phyloP scores from a whole-genome alignment of 768 basidiomycete genomes.

The Pisolithus sp. region DNA sequence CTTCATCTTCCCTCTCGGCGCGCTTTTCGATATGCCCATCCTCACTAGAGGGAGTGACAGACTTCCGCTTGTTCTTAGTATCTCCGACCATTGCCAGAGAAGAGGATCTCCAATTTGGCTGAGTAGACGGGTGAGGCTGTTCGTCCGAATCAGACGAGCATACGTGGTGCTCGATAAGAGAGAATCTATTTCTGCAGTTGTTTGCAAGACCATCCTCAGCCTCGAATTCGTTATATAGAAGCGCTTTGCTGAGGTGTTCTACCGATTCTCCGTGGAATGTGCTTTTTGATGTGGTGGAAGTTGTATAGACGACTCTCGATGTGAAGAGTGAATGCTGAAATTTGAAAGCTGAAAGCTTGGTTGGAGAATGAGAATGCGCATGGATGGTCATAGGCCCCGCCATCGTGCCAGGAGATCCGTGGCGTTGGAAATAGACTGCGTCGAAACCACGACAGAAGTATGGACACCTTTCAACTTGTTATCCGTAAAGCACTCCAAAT shows the following conservation, averaged over 20 bases:
- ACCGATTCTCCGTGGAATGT: constrained; percentile 77
- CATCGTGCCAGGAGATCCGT: constrained; percentile 15
- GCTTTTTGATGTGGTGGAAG: constrained; percentile 61
- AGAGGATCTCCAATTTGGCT: constrained; percentile 9
- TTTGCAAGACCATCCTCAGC: constrained; percentile 51
- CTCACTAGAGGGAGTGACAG: constrained; percentile 35
- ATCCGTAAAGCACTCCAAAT: no score
- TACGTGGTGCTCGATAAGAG: constrained; percentile 66
- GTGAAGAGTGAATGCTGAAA: constrained; percentile 75
- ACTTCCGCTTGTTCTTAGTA: constrained; percentile 44
- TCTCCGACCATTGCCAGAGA: constrained; percentile 11
- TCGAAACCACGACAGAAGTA: no score
- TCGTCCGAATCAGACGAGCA: constrained; percentile 50
- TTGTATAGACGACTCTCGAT: constrained; percentile 67
- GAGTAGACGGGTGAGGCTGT: constrained; percentile 9
- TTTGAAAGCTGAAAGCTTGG: constrained; percentile 73
- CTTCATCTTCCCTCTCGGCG: constrained; percentile 44
- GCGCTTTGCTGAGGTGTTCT: constrained; percentile 72
- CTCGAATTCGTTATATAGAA: constrained; percentile 79
- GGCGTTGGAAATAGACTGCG: constrained; percentile 21
- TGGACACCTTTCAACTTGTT: no score
- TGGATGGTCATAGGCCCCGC: constrained; percentile 42
- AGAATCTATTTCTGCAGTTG: constrained; percentile 66
- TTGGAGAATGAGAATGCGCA: constrained; percentile 5
- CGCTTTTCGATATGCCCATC: constrained; percentile 60